Evolutionary conservation across 2,329 filamentous ascomycete genomes (phyloP), one percentile per base, ranked within the genome.

Genomic region (Phaeosphaeria sp.): DNA sequence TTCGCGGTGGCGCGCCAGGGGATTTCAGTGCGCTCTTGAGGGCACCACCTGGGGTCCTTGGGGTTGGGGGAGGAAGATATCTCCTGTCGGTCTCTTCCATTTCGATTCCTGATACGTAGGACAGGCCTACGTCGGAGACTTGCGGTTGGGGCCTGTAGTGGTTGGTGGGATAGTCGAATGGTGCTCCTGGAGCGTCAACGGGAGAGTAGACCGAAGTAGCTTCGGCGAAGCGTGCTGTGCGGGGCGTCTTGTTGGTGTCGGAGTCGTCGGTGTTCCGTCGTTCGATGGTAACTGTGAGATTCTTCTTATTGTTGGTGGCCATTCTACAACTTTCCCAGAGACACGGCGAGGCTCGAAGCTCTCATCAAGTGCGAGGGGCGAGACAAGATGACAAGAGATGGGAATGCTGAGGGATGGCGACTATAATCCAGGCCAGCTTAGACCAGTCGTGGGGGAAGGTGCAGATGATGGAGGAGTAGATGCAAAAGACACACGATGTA

Each of bases 21-120:
- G 91, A 89, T 80, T 87, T 96, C 83, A 97, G 85, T 53, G 93
- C 93, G 78, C 92, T 96, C 84, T 95, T 96, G 68, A 97, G 85
- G 10, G 52, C 30, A n/a, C 52, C 52, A 54, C 52, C 52, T 6
- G 92, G 92, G 20, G 91, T 90, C 68, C 85, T 89, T 52, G 92
- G 91, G 39, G 89, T 82, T 85, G 86, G 58, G 85, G 89, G 72
- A 71, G 70, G 77, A 54, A 83, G 77, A 59, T 80, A 79, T 63
- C 75, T 79, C 55, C 65, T 67, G 62, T 78, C 75, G 66, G 81
- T 81, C 64, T 83, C 80, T 62, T 83, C 80, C 71, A 88, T 84
- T 59, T 85, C 82, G 68, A 86, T 80, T 77, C 68, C 79, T 77
- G 55, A 81, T 73, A 97, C 90, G 80, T 97, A 97, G 76, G 93